Evolutionary conservation across 2,329 filamentous ascomycete genomes (phyloP).

Genomic region (Diaporthe longicolla): DNA sequence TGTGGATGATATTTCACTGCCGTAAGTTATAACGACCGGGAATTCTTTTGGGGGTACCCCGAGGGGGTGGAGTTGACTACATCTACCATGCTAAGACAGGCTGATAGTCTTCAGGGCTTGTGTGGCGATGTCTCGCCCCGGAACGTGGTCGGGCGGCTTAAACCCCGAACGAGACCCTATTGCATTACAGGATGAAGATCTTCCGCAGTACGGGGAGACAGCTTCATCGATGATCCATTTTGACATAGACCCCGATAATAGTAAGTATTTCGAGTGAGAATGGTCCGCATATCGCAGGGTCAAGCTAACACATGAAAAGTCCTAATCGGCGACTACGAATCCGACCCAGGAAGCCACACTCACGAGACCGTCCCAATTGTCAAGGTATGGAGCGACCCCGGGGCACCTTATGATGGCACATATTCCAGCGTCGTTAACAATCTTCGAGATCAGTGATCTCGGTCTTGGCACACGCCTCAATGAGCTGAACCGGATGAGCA

Average conservation of each 20-base stretch:
- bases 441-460: background rate
- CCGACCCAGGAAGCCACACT: constrained; percentile 16
- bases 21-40: background rate
- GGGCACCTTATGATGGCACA: too few relatives aligned
- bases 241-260: constrained; percentile 21
- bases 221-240: background rate
- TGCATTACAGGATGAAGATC: background rate
- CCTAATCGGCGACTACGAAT: constrained; percentile 13
- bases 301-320: background rate
- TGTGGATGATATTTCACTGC: constrained; percentile 28
- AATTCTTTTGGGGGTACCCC: background rate
- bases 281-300: background rate
- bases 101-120: constrained; percentile 1
- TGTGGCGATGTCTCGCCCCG: background rate
- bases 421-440: background rate
- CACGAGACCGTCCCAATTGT: background rate
- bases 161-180: background rate
- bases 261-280: background rate
- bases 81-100: background rate
- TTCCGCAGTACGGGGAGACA: background rate
- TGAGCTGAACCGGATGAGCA: background rate
- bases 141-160: background rate
- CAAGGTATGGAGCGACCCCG: background rate
- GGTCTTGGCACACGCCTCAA: background rate
- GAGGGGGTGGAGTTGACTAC: too few relatives aligned